Base-by-base conservation (phyloP, 768 basidiomycete species). In the Pleurotus djamor region DNA sequence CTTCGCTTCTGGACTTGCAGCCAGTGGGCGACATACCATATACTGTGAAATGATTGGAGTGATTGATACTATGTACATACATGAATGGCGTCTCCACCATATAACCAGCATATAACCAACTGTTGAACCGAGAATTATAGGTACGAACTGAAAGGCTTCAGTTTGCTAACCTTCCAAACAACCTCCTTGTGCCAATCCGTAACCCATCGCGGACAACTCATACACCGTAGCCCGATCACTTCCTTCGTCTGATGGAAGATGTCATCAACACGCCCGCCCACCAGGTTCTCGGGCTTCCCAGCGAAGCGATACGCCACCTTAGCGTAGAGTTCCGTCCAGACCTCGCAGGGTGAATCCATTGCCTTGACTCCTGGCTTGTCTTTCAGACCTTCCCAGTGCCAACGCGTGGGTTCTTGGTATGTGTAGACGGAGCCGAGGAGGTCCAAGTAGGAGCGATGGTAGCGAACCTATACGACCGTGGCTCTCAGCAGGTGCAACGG, bases 321-420 rank as follows among this genome's bases (percentile, higher is more conserved):
- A 5, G 54, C 54, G 16, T 44, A 56, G 4, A 56, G 12, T n/a
- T 56, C 54, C 17, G 54, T 56, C 54, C 54, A 56, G 21, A 56
- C 54, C 44, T 56, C 54, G 41, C 54, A 56, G 10, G 54, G 54
- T 4, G 54, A 56, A 14, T 56, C 54, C 54, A 56, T 56, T 12
- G 54, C 33, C 21, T 56, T 56, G 41, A 56, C 54, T 1, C 54
- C 54, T 16, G 17, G n/a, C 44, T 56, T 56, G 54, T 56, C 54
- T 56, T 56, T 56, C 10, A 56, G 54, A 17, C 37, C 37, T 56
- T 56, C 54, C 54, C 54, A 56, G 54, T 56, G 54, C 17, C 41
- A 56, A 13, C 54, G 54, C n/a, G 54, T 56, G 5, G 54, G 54
- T 28, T 41, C 37, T 10, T 43, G 38, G 54, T 56, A 56, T 0